Evolutionary conservation across 805 yeast species (phyloP).

Genomic region (Wickerhamomyces ciferrii): DNA sequence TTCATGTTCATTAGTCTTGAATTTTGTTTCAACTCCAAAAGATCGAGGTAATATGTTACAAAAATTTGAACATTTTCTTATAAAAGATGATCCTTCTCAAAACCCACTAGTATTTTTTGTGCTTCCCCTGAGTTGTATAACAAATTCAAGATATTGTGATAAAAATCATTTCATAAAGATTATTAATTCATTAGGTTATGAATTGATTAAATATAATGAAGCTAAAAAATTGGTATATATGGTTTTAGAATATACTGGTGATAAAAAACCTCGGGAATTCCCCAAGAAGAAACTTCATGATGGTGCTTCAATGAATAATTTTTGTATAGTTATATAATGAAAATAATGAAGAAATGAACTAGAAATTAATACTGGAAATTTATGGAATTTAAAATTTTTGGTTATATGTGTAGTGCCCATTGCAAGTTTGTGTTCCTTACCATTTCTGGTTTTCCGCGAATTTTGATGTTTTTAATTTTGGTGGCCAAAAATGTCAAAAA

Average conservation of each 20-base stretch:
- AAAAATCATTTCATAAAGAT: slow-evolving; percentile 36
- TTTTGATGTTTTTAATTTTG: not conserved
- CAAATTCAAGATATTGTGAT: slow-evolving; percentile 76
- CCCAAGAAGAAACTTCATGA: slow-evolving; percentile 46
- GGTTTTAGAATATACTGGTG: slow-evolving; percentile 48
- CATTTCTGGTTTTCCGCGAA: not conserved
- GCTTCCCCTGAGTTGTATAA: slow-evolving; percentile 81
- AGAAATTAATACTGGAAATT: too few relatives aligned
- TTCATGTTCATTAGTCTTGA: slow-evolving; percentile 82
- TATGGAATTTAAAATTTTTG: not conserved
- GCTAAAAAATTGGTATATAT: slow-evolving; percentile 74
- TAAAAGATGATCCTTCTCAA: slow-evolving; percentile 11
- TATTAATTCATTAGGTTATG: slow-evolving; percentile 59
- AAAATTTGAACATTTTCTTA: slow-evolving; percentile 52
- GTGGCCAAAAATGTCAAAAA: not conserved
- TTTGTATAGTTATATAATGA: slow-evolving; percentile 40
- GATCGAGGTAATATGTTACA: slow-evolving; percentile 76
- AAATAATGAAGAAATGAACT: too few relatives aligned
- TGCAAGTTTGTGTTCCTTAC: not conserved
- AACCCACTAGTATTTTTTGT: slow-evolving; percentile 61
- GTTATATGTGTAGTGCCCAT: not conserved
- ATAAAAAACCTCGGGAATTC: slow-evolving; percentile 2
- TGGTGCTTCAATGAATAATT: slow-evolving; percentile 66
- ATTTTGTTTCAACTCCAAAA: slow-evolving; percentile 73
- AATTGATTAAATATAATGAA: slow-evolving; percentile 38